Conservation (phyloP, 345 rosid genomes). For the Hypericum perforatum region DNA sequence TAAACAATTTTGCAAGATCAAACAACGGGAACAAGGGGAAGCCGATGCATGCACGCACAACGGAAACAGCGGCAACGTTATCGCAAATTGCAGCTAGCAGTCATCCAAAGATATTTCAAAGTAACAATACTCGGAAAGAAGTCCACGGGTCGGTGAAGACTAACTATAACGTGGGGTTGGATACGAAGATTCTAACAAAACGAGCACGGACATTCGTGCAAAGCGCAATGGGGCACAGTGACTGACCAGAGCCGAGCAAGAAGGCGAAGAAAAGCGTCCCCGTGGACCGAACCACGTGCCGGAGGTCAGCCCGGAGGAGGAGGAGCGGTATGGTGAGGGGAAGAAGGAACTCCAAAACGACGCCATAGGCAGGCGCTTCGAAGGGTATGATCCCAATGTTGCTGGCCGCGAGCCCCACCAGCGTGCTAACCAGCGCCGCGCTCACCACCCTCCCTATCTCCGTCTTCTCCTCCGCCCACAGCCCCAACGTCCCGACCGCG, state of each 20-base stretch:
- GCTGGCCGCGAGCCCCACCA: slow-evolving; percentile 74
- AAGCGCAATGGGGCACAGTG: too few relatives aligned
- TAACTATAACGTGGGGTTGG: too few relatives aligned
- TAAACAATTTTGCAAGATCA: too few relatives aligned
- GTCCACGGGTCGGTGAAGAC: too few relatives aligned
- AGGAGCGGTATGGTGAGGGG: slow-evolving; percentile 71
- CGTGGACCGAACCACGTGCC: slow-evolving; percentile 58
- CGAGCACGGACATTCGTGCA: too few relatives aligned
- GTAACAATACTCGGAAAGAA: too few relatives aligned
- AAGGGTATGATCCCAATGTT: slow-evolving; percentile 64
- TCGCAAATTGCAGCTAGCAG: too few relatives aligned
- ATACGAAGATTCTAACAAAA: too few relatives aligned
- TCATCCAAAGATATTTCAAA: too few relatives aligned
- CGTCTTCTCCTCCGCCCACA: slow-evolving; percentile 84
- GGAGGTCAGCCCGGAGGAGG: slow-evolving; percentile 71
- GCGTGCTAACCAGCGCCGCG: slow-evolving; percentile 78
- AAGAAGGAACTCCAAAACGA: slow-evolving; percentile 62
- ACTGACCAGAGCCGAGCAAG: slow-evolving; percentile 63
- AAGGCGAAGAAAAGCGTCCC: slow-evolving; percentile 70
- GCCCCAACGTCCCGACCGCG: slow-evolving; percentile 66
- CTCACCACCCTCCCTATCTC: slow-evolving; percentile 70
- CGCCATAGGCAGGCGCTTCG: slow-evolving; percentile 51
- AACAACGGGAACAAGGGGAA: too few relatives aligned
- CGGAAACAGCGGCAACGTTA: too few relatives aligned
- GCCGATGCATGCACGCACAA: too few relatives aligned